A percentile compares a stretch with the other conserved stretches of the same genome.
phyloP scores from a whole-genome alignment of 164 flowering plant species.

The Berberis thunbergii region DNA sequence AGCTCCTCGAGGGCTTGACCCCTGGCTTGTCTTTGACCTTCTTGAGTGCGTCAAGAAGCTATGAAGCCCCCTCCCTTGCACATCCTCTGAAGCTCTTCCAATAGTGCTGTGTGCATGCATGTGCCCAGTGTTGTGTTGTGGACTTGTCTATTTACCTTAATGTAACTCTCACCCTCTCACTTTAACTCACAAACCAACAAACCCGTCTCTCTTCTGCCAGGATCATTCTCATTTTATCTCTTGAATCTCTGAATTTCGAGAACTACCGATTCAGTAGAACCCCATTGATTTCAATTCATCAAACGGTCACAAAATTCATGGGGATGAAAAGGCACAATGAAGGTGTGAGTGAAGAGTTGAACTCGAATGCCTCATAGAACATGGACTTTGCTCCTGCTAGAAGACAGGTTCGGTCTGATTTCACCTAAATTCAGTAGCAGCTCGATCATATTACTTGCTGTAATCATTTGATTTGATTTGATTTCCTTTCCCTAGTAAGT shows the following conservation, averaged over 20 bases:
- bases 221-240: not conserved
- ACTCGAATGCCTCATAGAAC: slow-evolving; percentile 51
- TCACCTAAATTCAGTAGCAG: slow-evolving; percentile 47
- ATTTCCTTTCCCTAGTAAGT: not conserved
- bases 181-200: not conserved
- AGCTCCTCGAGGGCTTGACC: too few species aligned
- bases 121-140: too few species aligned
- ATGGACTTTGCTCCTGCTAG: slow-evolving; percentile 58
- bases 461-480: not conserved
- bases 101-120: too few species aligned
- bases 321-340: slow-evolving; percentile 25
- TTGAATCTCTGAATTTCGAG: not conserved
- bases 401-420: slow-evolving; percentile 66
- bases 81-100: too few species aligned
- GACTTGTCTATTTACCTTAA: not conserved
- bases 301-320: not conserved
- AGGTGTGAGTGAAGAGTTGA: slow-evolving; percentile 61
- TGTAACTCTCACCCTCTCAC: not conserved
- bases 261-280: slow-evolving; percentile 3
- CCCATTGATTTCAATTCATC: not conserved
- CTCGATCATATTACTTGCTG: slow-evolving; percentile 52
- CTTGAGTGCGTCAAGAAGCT: too few species aligned
- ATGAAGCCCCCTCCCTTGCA: too few species aligned
- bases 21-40: too few species aligned
- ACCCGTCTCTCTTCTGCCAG: not conserved